Conservation (phyloP, 2,329 filamentous ascomycete species). For the Penicillium sp. region DNA sequence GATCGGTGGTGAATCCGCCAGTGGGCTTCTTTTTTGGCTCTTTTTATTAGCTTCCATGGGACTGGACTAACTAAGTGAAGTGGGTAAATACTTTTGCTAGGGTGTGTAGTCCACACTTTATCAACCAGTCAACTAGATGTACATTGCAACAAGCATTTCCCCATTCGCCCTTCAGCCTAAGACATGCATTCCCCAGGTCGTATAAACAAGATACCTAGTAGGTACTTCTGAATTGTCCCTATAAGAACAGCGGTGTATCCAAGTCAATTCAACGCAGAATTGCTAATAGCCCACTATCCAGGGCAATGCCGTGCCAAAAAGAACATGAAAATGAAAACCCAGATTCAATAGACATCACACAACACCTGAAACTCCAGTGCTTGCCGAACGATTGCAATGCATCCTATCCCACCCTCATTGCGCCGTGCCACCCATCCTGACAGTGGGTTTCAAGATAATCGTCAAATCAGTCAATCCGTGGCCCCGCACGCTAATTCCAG, state of each 20-base stretch:
- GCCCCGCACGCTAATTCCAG: background rate
- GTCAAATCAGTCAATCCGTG: constrained; percentile 5
- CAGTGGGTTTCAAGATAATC: constrained; percentile 10
- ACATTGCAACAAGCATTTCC: too few relatives aligned
- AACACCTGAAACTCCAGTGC: constrained; percentile 19
- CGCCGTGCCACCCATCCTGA: background rate
- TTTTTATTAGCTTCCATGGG: too few relatives aligned
- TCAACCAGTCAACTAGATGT: too few relatives aligned
- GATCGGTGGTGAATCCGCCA: too few relatives aligned
- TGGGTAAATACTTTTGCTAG: too few relatives aligned
- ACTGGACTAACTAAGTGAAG: too few relatives aligned
- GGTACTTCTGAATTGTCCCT: background rate
- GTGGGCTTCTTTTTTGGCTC: too few relatives aligned
- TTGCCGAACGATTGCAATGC: constrained; percentile 16
- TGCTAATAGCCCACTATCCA: background rate
- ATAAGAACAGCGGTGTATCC: background rate
- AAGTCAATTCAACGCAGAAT: background rate
- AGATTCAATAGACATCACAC: constrained; percentile 13
- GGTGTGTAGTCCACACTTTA: too few relatives aligned
- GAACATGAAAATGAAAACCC: constrained; percentile 1
- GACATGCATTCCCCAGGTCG: too few relatives aligned
- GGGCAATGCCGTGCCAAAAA: background rate
- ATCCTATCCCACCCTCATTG: constrained; percentile 6
- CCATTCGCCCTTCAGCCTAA: too few relatives aligned
- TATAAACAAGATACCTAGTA: background rate